Percentiles rank a stretch among this genome's conserved stretches.
Conservation (phyloP, 371 early-diverging fungal species). For the Mortierella sp. region DNA sequence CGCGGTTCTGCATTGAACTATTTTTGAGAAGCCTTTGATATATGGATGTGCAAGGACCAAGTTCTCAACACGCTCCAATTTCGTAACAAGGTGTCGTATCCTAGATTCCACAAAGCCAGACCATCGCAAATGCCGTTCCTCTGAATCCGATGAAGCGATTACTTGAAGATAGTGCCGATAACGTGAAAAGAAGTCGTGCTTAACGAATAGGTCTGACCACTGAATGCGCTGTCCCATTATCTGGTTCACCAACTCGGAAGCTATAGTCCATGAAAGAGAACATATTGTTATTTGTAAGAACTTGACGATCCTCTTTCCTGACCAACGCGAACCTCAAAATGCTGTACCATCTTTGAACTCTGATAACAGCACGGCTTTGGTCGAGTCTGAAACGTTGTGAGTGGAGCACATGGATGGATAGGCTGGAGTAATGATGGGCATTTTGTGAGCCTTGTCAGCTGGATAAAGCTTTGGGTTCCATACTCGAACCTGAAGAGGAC, state of each 20-base stretch:
- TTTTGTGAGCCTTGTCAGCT: constrained; percentile 91
- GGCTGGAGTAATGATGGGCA: constrained; percentile 99
- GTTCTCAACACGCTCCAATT: constrained; percentile 87
- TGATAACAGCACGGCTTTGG: constrained; percentile 83
- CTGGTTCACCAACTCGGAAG: constrained; percentile 74
- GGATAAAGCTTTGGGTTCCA: constrained; percentile 98
- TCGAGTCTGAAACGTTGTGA: constrained; percentile 97
- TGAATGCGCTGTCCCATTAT: constrained; percentile 73
- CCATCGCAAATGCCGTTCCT: constrained; percentile 84
- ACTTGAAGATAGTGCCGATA: constrained; percentile 96
- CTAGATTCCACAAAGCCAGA: constrained; percentile 95
- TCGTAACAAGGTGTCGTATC: constrained; percentile 89
- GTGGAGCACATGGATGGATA: constrained; percentile 99
- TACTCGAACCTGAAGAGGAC: constrained; percentile 91
- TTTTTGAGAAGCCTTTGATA: constrained; percentile 86
- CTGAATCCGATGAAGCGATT: constrained; percentile 78
- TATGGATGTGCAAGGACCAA: constrained; percentile 91
- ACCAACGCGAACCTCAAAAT: not conserved
- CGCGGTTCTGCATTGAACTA: constrained; percentile 67
- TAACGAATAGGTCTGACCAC: constrained; percentile 86
- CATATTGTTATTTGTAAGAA: too few relatives aligned
- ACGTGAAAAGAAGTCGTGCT: constrained; percentile 89
- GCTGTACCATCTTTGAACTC: constrained; percentile 82
- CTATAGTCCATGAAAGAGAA: constrained; percentile 33
- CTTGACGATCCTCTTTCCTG: too few relatives aligned